phyloP scores from a whole-genome alignment of 192 early-diverging fungal species.

The Coemansia sp. region DNA sequence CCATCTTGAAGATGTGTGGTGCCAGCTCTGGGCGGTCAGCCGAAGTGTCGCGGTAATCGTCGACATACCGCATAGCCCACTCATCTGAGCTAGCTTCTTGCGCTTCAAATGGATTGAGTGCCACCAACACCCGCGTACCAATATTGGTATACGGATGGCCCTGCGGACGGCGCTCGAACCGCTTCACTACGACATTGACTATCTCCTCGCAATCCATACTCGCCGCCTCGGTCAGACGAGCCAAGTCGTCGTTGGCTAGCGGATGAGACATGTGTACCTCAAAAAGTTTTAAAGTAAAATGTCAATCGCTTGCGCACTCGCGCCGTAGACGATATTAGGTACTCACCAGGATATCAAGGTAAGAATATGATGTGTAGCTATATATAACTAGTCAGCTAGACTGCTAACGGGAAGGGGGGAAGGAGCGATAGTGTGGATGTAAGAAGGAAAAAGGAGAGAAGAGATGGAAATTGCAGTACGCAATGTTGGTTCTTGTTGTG shows the following conservation, averaged over 20 bases:
- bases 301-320: background rate
- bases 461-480: background rate
- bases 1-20: slow-evolving; percentile 72
- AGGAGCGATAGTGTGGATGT: background rate
- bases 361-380: background rate
- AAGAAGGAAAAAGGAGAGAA: slow-evolving; percentile 7
- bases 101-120: slow-evolving; percentile 66
- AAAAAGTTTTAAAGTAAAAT: background rate
- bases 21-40: slow-evolving; percentile 41
- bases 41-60: slow-evolving; percentile 67
- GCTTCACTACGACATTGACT: slow-evolving; percentile 45
- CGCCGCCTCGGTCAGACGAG: slow-evolving; percentile 41
- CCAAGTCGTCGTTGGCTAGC: slow-evolving; percentile 41
- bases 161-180: slow-evolving; percentile 48
- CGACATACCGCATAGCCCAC: slow-evolving; percentile 70
- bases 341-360: background rate
- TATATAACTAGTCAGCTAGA: background rate
- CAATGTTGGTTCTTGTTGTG: background rate
- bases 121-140: slow-evolving; percentile 66
- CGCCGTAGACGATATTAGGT: background rate
- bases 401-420: background rate
- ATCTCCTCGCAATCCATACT: slow-evolving; percentile 46
- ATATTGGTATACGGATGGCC: slow-evolving; percentile 69
- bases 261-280: slow-evolving; percentile 19
- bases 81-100: slow-evolving; percentile 59